Percentiles rank a stretch among this genome's conserved stretches.
Evolutionary conservation across 805 yeast species (phyloP).

Genomic region (Kazachstania kunashirensis): DNA sequence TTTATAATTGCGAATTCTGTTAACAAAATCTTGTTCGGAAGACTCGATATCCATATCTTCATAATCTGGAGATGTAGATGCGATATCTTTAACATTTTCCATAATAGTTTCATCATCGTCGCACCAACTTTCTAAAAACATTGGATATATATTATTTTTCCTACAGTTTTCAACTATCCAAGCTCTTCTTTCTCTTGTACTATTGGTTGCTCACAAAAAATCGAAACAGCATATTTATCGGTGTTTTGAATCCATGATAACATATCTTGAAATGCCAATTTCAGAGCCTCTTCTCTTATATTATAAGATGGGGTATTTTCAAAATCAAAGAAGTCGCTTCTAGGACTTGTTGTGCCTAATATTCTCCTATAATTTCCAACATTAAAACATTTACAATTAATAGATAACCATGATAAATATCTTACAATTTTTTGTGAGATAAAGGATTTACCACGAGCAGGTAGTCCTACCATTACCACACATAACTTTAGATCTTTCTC

Average conservation of each 20-base stretch:
- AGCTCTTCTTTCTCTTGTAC: conserved; percentile 62
- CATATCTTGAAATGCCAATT: conserved; percentile 67
- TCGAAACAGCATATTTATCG: conserved; percentile 81
- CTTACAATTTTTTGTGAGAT: conserved; percentile 92
- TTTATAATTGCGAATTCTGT: conserved; percentile 67
- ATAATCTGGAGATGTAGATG: conserved; percentile 80
- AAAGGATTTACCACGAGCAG: conserved; percentile 88
- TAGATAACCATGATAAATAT: conserved; percentile 85
- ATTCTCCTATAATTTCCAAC: conserved; percentile 79
- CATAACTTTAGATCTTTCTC: conserved; percentile 60
- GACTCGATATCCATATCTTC: conserved; percentile 53
- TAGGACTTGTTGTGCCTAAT: conserved; percentile 37
- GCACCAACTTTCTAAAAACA: conserved; percentile 89
- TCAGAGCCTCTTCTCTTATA: conserved; percentile 59
- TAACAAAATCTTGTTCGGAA: conserved; percentile 63
- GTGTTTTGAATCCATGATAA: conserved; percentile 67
- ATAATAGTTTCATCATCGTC: conserved; percentile 68
- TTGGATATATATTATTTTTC: conserved; percentile 66
- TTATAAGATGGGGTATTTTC: conserved; percentile 54
- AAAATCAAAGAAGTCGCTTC: conserved; percentile 72
- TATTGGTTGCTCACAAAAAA: conserved; percentile 89
- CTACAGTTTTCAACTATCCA: conserved; percentile 53
- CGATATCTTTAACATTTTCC: conserved; percentile 78
- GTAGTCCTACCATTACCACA: conserved; percentile 82
- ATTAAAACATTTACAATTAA: conserved; percentile 77